phyloP scores from a whole-genome alignment of 352 stramenopile genomes.

The Phytophthora hibernalis region DNA sequence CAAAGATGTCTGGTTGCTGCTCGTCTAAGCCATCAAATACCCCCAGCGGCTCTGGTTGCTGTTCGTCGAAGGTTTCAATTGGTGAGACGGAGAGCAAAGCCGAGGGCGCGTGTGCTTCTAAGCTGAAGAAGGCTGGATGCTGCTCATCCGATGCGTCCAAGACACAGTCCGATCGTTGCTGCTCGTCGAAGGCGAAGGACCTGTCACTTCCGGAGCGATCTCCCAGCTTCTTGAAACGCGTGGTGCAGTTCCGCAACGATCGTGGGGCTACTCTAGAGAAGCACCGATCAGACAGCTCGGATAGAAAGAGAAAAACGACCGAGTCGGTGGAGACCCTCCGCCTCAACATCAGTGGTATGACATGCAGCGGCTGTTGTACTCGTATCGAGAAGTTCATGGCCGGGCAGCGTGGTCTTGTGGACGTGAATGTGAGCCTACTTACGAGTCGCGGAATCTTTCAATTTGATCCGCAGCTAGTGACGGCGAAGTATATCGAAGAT shows the following conservation, averaged over 20 bases:
- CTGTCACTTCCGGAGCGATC: conserved; percentile 19
- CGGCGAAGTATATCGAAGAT: conserved; percentile 68
- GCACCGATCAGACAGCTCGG: conserved; percentile 19
- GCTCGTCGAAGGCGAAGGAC: conserved; percentile 23
- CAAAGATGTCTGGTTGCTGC: conserved; percentile 2
- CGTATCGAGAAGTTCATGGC: conserved; percentile 81
- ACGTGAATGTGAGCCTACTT: conserved; percentile 73
- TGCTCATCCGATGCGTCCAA: conserved; percentile 15
- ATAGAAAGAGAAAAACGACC: conserved; percentile 11
- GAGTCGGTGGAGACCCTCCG: conserved; percentile 44
- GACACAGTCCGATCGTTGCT: conserved; percentile 13
- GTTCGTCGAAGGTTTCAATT: conserved; percentile 7
- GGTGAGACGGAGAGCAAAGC: background rate
- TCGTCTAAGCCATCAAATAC: conserved; percentile 14
- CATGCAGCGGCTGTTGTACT: conserved; percentile 87
- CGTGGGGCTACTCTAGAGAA: conserved; percentile 40
- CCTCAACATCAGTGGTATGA: conserved; percentile 84
- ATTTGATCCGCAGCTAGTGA: conserved; percentile 52
- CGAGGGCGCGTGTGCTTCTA: conserved; percentile 15
- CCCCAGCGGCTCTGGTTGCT: background rate
- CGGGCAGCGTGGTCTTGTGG: conserved; percentile 56
- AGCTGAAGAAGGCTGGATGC: conserved; percentile 9
- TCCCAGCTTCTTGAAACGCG: conserved; percentile 50
- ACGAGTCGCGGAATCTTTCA: conserved; percentile 62
- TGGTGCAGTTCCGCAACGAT: conserved; percentile 48